These are phyloP conservation scores for Tolypocladium endophyticum DNA, from an alignment of 2,329 filamentous ascomycete genomes.

Conservation along the genomic window DNA sequence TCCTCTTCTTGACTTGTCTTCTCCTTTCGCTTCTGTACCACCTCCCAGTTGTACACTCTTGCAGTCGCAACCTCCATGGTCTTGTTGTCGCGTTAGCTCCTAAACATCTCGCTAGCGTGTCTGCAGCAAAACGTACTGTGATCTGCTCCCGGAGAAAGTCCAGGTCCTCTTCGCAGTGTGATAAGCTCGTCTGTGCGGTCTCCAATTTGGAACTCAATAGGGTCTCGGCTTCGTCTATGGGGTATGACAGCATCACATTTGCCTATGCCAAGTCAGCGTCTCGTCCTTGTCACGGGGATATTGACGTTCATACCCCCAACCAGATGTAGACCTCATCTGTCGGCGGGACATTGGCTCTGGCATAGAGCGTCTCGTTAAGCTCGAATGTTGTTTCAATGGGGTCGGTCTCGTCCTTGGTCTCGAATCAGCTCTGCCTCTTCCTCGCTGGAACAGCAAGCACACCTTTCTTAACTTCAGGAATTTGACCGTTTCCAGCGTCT, in stretches of 20 bases:
- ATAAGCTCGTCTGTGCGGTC: slow-evolving; percentile 67
- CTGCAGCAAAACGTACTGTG: slow-evolving; percentile 50
- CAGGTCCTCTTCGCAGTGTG: slow-evolving; percentile 91
- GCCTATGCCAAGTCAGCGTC: slow-evolving; percentile 41
- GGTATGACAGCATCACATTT: slow-evolving; percentile 96
- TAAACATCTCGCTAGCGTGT: slow-evolving; percentile 3
- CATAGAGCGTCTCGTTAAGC: slow-evolving; percentile 90
- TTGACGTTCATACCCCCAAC: slow-evolving; percentile 62
- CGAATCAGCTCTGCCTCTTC: not conserved
- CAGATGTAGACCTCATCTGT: slow-evolving; percentile 92
- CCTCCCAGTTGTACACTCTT: slow-evolving; percentile 98
- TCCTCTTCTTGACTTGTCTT: slow-evolving; percentile 53
- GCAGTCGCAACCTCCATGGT: slow-evolving; percentile 95
- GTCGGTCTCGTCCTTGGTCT: slow-evolving; percentile 39
- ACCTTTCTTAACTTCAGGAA: slow-evolving; percentile 74
- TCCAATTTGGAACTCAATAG: slow-evolving; percentile 68
- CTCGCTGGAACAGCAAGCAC: slow-evolving; percentile 1
- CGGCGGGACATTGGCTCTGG: slow-evolving; percentile 71
- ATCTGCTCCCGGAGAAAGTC: slow-evolving; percentile 96
- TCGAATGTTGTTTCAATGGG: slow-evolving; percentile 90
- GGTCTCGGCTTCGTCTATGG: slow-evolving; percentile 73
- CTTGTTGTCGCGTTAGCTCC: slow-evolving; percentile 29
- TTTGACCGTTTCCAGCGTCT: slow-evolving; percentile 83
- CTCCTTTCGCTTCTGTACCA: slow-evolving; percentile 89
- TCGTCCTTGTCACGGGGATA: not conserved